Conservation (phyloP, 2,329 filamentous ascomycete species). For the Diplodia scrobiculata region DNA sequence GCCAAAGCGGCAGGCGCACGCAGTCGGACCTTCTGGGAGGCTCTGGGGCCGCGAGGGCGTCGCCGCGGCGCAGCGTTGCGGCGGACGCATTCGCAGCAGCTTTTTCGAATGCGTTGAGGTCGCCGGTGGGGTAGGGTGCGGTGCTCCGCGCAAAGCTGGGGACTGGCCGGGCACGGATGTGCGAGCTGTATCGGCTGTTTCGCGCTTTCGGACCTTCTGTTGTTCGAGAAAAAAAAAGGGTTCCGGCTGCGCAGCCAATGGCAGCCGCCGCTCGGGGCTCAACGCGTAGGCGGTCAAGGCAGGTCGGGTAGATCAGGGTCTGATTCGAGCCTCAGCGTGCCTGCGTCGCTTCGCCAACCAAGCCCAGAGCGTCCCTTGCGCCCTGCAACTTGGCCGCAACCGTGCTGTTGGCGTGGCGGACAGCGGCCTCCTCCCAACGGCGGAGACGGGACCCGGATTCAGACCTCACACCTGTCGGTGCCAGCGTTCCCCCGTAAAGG, state of each 20-base stretch:
- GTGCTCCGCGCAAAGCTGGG: conserved; percentile 25
- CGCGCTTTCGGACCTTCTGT: conserved; percentile 16
- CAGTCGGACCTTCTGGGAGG: background rate
- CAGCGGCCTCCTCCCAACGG: background rate
- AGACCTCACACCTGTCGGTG: too few relatives aligned
- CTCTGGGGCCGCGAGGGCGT: background rate
- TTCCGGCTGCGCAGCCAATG: conserved; percentile 7
- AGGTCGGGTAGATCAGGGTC: conserved; percentile 25
- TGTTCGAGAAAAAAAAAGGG: conserved; percentile 25
- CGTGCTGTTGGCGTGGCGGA: background rate
- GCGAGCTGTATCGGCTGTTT: conserved; percentile 6
- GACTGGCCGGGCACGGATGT: conserved; percentile 7
- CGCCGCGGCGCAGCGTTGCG: background rate
- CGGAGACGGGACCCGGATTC: background rate
- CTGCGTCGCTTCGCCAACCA: background rate
- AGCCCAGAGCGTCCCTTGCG: too few relatives aligned
- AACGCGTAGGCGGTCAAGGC: conserved; percentile 11
- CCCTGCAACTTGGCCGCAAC: background rate
- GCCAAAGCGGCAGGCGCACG: conserved; percentile 7
- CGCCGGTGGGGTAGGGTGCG: conserved; percentile 6
- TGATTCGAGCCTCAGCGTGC: conserved; percentile 20
- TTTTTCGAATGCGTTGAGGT: conserved; percentile 4
- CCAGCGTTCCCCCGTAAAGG: too few relatives aligned
- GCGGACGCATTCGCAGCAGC: background rate
- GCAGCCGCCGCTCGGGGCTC: background rate